phyloP scores from a whole-genome alignment of 441 rosid genomes.

The Viola pubescens region DNA sequence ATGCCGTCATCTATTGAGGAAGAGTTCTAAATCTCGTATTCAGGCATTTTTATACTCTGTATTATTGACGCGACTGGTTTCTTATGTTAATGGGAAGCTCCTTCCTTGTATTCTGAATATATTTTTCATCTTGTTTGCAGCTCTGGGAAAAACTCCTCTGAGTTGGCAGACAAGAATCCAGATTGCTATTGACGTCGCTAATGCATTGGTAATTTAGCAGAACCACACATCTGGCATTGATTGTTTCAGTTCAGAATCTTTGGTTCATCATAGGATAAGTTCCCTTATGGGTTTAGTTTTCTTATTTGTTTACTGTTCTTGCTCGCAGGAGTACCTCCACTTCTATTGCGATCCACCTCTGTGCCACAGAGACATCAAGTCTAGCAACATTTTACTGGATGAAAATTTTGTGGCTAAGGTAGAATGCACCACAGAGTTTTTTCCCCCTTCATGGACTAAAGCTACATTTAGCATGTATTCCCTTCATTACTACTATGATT shows the following conservation, averaged over 20 bases:
- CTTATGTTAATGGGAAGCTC: neutral
- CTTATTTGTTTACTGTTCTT: constrained; percentile 18
- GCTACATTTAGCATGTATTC: too few species aligned
- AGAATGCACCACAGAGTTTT: constrained; percentile 1
- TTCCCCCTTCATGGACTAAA: neutral
- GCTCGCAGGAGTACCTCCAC: constrained; percentile 87
- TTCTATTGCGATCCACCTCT: constrained; percentile 95
- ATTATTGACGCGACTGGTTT: constrained; percentile 6
- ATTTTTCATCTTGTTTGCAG: constrained; percentile 32
- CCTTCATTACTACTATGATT: too few species aligned
- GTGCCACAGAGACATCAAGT: constrained; percentile 91
- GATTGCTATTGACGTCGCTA: constrained; percentile 84
- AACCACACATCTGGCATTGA: constrained; percentile 9
- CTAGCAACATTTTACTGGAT: constrained; percentile 89
- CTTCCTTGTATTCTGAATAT: constrained; percentile 8
- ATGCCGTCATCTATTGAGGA: neutral
- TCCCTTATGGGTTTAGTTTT: constrained; percentile 20
- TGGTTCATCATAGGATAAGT: neutral
- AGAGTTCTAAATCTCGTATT: neutral
- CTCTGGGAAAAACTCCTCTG: constrained; percentile 44
- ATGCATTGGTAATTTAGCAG: constrained; percentile 71
- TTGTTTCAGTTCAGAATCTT: constrained; percentile 14
- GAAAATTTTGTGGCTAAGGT: constrained; percentile 90
- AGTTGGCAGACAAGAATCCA: constrained; percentile 89
- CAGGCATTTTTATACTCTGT: neutral